A percentile compares a stretch with the other conserved stretches of the same genome.
phyloP scores from a whole-genome alignment of 2,329 filamentous ascomycete genomes.

The Scedosporium minutisporum region DNA sequence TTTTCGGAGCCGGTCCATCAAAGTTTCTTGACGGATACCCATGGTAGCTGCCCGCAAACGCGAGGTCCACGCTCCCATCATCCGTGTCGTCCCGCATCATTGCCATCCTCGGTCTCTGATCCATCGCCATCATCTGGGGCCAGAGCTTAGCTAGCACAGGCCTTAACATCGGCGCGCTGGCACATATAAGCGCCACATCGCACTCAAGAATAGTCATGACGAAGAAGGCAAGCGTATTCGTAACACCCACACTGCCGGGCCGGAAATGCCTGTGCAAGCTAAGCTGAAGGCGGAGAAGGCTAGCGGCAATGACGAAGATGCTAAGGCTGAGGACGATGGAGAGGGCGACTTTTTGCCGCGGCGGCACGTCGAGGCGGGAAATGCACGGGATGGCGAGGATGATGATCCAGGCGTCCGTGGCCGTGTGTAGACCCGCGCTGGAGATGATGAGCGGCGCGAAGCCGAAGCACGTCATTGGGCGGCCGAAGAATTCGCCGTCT shows the following conservation, averaged over 20 bases:
- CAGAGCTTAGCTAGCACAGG: slow-evolving; percentile 19
- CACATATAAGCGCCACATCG: slow-evolving; percentile 25
- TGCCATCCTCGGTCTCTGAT: slow-evolving; percentile 3
- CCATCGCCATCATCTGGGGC: slow-evolving; percentile 14
- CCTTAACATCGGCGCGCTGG: slow-evolving; percentile 22
- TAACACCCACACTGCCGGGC: slow-evolving; percentile 11
- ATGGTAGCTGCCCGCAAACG: slow-evolving; percentile 19
- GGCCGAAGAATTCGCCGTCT: slow-evolving; percentile 24
- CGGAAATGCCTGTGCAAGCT: slow-evolving; percentile 17
- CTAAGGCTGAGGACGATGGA: slow-evolving; percentile 34
- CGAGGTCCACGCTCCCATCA: slow-evolving; percentile 18
- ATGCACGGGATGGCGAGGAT: slow-evolving; percentile 31
- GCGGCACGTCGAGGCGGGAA: slow-evolving; percentile 24
- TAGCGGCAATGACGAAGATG: slow-evolving; percentile 20
- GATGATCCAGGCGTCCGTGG: slow-evolving; percentile 34
- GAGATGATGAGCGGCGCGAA: slow-evolving; percentile 31
- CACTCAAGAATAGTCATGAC: slow-evolving; percentile 26
- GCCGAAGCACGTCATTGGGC: slow-evolving; percentile 25
- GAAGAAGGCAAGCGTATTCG: slow-evolving; percentile 22
- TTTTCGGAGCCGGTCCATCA: slow-evolving; percentile 7
- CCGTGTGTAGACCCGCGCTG: slow-evolving; percentile 35
- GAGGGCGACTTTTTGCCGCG: slow-evolving; percentile 33
- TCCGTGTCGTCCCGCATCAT: slow-evolving; percentile 6
- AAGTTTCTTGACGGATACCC: slow-evolving; percentile 16
- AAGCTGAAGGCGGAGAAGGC: slow-evolving; percentile 14